Evolutionary conservation across 2,329 filamentous ascomycete species (phyloP).

Genomic region (Cercospora sp.): DNA sequence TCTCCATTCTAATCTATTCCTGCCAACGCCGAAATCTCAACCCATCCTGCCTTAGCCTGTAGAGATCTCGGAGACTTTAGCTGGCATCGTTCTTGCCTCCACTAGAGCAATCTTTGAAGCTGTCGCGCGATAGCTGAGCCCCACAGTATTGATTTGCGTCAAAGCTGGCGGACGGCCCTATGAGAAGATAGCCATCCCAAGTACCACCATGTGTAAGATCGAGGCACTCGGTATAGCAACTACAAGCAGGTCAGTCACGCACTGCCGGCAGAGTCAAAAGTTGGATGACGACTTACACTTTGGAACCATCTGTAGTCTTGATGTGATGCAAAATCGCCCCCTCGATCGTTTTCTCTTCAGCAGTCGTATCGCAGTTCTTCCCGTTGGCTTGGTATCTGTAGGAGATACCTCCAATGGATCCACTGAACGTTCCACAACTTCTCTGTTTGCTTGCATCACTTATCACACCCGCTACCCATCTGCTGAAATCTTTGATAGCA

Average conservation of each 20-base stretch:
- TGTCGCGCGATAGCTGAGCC: neutral
- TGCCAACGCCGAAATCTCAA: neutral
- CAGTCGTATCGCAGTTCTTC: neutral
- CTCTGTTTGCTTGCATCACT: neutral
- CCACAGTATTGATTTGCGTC: neutral
- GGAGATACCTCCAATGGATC: neutral
- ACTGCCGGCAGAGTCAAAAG: neutral
- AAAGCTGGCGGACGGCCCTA: neutral
- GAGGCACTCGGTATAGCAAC: slow-evolving; percentile 7
- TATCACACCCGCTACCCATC: neutral
- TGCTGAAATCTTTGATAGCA: neutral
- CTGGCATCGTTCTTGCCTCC: neutral
- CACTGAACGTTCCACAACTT: neutral
- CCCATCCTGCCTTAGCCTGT: neutral
- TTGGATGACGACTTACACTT: neutral
- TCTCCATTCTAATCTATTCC: neutral
- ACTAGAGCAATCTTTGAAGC: neutral
- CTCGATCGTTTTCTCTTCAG: neutral
- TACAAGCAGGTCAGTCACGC: neutral
- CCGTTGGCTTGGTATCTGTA: neutral
- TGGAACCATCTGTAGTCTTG: neutral
- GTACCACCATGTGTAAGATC: slow-evolving; percentile 11
- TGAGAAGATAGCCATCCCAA: slow-evolving; percentile 8
- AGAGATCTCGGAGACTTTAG: neutral
- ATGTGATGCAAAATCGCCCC: neutral